Evolutionary conservation across 768 basidiomycete species (phyloP), one percentile per base, ranked within the genome.

Genomic region (Pleurotus ostreatus): DNA sequence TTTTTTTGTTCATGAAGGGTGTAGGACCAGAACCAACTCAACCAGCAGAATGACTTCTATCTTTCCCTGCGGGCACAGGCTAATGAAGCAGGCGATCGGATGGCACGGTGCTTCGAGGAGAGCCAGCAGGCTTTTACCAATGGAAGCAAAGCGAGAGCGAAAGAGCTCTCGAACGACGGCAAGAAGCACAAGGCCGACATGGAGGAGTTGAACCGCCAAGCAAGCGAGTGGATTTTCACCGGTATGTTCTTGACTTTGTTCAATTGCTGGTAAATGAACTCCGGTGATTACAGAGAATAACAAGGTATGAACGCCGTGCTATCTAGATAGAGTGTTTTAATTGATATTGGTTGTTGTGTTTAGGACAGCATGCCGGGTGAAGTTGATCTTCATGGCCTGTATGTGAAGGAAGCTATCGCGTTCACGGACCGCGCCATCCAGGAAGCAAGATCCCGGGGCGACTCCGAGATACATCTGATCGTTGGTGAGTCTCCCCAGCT

Each of bases 321-420:
- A n/a, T n/a, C 25, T 7, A 22, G 40, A 18, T 16, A 12, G 22
- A 22, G 41, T 23, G 26, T 13, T 51, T 51, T 8, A 52, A 23
- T 49, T 49, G 39, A 26, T 58, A 15, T n/a, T 23, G 11, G 23
- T 12, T 45, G 26, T 30, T 40, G 12, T 38, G 34, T 49, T 7
- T 63, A 86, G 82, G 84, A 89, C 58, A 85, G 86, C 51, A 69
- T 80, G 57, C 78, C 79, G 0, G 89, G 87, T 1, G 89, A 94
- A 68, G 74, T 97, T 45, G 92, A 98, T 69, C 72, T 98, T 20
- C 95, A 98, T 65, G 95, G 93, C 1, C 73, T 98, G 3, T 96
- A 92, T 68, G 94, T 96, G 59, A 93, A 92, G 65, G 96, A 98
- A 71, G 92, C 94, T 18, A 83, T 96, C 47, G 74, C 79, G 43